Conservation (phyloP, 1,139 yeast species). For the Hansenula lynferdii region DNA sequence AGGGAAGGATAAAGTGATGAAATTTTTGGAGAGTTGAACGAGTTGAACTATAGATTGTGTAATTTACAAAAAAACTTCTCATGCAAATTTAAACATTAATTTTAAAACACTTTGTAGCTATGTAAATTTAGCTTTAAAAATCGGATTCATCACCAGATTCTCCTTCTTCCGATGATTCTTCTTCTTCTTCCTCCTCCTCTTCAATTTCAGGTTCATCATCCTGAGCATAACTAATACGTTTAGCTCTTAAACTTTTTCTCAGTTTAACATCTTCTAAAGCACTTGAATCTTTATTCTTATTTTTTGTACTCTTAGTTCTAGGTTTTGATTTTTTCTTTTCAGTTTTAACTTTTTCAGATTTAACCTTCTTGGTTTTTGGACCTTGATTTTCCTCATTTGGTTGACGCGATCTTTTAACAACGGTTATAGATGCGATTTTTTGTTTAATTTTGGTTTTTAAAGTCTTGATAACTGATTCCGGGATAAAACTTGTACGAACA, state of each 20-base stretch:
- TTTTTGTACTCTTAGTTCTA: not conserved
- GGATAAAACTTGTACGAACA: constrained; percentile 44
- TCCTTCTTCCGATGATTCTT: constrained; percentile 16
- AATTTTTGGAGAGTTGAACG: constrained; percentile 38
- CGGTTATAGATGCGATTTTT: constrained; percentile 13
- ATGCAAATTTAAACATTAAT: too few species aligned
- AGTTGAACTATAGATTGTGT: too few species aligned
- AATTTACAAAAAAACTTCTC: too few species aligned
- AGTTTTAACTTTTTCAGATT: constrained; percentile 8
- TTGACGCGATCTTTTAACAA: constrained; percentile 11
- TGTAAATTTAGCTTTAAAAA: not conserved
- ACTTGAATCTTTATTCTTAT: not conserved
- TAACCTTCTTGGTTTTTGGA: constrained; percentile 20
- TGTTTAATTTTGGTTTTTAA: constrained; percentile 18
- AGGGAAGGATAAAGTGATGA: constrained; percentile 62
- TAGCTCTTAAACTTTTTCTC: constrained; percentile 43
- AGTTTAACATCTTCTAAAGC: constrained; percentile 21
- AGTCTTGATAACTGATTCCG: constrained; percentile 30
- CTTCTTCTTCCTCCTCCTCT: constrained; percentile 21
- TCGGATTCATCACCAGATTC: constrained; percentile 9
- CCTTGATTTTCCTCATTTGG: constrained; percentile 15
- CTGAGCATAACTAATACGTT: constrained; percentile 37
- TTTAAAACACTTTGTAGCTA: too few species aligned
- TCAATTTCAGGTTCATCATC: constrained; percentile 27
- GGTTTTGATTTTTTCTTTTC: not conserved